phyloP scores from a whole-genome alignment of 192 early-diverging fungal genomes.

The Gonapodya prolifera region DNA sequence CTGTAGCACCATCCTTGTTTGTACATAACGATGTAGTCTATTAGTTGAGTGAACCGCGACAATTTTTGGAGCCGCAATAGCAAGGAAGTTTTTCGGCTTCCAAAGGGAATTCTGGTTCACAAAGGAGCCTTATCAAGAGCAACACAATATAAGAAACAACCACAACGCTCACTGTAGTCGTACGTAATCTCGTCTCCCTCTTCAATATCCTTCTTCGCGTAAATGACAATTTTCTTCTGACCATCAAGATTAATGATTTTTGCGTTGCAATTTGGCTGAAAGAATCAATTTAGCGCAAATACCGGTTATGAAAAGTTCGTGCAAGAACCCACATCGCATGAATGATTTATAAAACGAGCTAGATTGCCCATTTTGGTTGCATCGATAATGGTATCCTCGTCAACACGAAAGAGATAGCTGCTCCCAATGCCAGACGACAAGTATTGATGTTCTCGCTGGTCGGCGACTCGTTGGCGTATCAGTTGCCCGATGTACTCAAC shows the following conservation, averaged over 20 bases:
- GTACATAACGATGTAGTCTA: not conserved
- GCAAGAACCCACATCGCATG: conserved; percentile 59
- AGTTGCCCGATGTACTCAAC: conserved; percentile 1
- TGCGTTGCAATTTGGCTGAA: conserved; percentile 93
- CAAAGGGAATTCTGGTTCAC: conserved; percentile 46
- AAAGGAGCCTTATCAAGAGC: not conserved
- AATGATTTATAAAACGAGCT: conserved; percentile 97
- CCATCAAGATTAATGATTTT: conserved; percentile 86
- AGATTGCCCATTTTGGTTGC: conserved; percentile 96
- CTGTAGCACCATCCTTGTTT: not conserved
- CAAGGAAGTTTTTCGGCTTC: conserved; percentile 97
- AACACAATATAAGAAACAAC: conserved; percentile 6
- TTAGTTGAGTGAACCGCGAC: conserved; percentile 68
- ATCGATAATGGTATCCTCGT: conserved; percentile 91
- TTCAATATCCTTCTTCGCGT: conserved; percentile 87
- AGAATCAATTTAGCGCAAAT: not conserved
- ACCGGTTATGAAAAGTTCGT: not conserved
- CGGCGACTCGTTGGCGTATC: conserved; percentile 43
- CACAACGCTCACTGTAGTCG: conserved; percentile 68
- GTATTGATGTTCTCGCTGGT: conserved; percentile 86
- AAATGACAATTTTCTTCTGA: conserved; percentile 94
- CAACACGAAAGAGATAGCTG: conserved; percentile 91
- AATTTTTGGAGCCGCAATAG: conserved; percentile 74
- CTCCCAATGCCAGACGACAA: conserved; percentile 83
- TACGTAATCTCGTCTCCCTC: conserved; percentile 97